phyloP scores from a whole-genome alignment of 2,329 filamentous ascomycete genomes.

The Trichoderma aggressivum region DNA sequence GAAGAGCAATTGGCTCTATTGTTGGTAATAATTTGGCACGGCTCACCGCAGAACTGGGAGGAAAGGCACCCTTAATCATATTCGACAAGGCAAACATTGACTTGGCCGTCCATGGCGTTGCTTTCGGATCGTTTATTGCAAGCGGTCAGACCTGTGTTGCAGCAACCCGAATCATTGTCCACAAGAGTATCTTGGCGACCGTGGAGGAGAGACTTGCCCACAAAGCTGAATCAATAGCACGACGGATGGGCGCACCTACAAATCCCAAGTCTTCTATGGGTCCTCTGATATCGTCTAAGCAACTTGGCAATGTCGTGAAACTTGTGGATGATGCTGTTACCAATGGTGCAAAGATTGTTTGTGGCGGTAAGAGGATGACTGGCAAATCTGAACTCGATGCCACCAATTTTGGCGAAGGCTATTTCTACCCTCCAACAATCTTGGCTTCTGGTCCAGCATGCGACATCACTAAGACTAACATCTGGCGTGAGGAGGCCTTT shows the following conservation, averaged over 20 bases:
- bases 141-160: constrained; percentile 62
- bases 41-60: constrained; percentile 68
- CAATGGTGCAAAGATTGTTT: constrained; percentile 36
- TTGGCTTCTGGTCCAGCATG: constrained; percentile 52
- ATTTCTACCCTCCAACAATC: constrained; percentile 80
- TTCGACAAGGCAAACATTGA: constrained; percentile 63
- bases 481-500: constrained; percentile 80
- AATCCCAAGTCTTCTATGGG: constrained; percentile 62
- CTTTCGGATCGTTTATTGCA: constrained; percentile 55
- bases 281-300: constrained; percentile 56
- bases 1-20: constrained; percentile 63
- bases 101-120: constrained; percentile 66
- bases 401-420: constrained; percentile 53
- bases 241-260: constrained; percentile 54
- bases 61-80: constrained; percentile 67
- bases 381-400: constrained; percentile 48
- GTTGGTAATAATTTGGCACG: constrained; percentile 65
- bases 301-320: constrained; percentile 64
- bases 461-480: constrained; percentile 64
- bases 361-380: constrained; percentile 48
- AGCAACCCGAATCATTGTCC: constrained; percentile 71
- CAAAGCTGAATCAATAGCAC: constrained; percentile 55
- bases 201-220: constrained; percentile 62
- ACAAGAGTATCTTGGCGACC: constrained; percentile 62
- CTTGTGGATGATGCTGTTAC: constrained; percentile 63